Evolutionary conservation across 208 protist species (phyloP).

Genomic region (Trypanosoma rangeli): DNA sequence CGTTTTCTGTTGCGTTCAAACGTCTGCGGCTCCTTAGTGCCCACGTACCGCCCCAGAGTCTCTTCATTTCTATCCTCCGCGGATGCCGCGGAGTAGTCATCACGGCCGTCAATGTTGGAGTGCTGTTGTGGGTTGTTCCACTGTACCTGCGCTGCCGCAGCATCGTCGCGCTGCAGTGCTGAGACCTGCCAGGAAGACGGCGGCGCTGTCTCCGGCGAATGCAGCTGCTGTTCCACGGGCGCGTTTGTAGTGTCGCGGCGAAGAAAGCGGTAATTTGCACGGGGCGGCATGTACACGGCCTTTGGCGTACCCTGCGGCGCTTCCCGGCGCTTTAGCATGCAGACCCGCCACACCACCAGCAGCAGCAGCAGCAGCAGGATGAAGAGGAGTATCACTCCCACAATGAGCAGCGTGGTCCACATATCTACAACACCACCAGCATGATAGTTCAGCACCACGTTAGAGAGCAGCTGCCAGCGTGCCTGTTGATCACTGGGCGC

Average conservation of each 20-base stretch:
- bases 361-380: conserved; percentile 70
- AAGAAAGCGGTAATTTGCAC: conserved; percentile 79
- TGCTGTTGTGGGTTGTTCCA: conserved; percentile 26
- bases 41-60: not conserved
- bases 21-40: not conserved
- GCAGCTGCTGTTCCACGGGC: not conserved
- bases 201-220: not conserved
- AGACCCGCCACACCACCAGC: conserved; percentile 70
- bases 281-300: conserved; percentile 61
- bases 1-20: not conserved
- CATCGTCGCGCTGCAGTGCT: not conserved
- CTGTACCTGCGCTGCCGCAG: not conserved
- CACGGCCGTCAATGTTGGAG: conserved; percentile 46
- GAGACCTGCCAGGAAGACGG: not conserved
- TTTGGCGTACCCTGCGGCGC: not conserved
- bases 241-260: not conserved
- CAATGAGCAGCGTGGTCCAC: conserved; percentile 78
- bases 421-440: conserved; percentile 14
- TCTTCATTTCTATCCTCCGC: not conserved
- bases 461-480: conserved; percentile 40
- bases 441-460: conserved; percentile 20
- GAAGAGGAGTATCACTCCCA: conserved; percentile 69
- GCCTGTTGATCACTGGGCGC: conserved; percentile 45
- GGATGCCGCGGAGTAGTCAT: conserved; percentile 7
- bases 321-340: conserved; percentile 27